Percentiles rank a stretch among this genome's conserved stretches.
Conservation (phyloP, 768 basidiomycete genomes). For the Cyclocybe cylindracea region DNA sequence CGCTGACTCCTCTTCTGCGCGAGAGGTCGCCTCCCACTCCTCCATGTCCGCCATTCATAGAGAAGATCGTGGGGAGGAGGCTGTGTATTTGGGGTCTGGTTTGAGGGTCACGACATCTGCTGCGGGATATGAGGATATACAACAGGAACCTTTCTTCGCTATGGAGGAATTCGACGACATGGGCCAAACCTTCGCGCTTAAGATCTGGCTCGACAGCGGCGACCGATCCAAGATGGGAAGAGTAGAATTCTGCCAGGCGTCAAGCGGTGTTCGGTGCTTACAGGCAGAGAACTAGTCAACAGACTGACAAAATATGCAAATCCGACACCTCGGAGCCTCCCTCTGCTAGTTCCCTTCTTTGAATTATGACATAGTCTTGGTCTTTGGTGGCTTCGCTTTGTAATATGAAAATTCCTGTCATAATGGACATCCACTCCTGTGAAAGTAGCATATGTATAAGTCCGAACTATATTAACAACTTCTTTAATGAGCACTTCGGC, state of each 20-base stretch:
- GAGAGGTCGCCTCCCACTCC: too few relatives aligned
- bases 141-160: not conserved
- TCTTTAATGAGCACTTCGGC: too few relatives aligned
- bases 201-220: conserved; percentile 2
- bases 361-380: too few relatives aligned
- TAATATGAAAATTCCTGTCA: too few relatives aligned
- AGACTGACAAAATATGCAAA: not conserved
- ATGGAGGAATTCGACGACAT: not conserved
- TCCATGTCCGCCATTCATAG: not conserved
- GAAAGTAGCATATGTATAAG: too few relatives aligned
- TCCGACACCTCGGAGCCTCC: too few relatives aligned
- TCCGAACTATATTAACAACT: too few relatives aligned
- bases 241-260: conserved; percentile 9
- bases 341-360: too few relatives aligned
- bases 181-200: conserved; percentile 3
- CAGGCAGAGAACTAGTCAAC: not conserved
- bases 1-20: too few relatives aligned
- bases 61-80: not conserved
- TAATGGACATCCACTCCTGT: too few relatives aligned
- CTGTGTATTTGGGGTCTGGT: not conserved
- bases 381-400: too few relatives aligned
- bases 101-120: not conserved
- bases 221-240: conserved; percentile 5
- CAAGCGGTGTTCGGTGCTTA: not conserved
- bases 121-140: not conserved